Conservation (phyloP, 2,329 filamentous ascomycete species). For the Colletotrichum graminicola region DNA sequence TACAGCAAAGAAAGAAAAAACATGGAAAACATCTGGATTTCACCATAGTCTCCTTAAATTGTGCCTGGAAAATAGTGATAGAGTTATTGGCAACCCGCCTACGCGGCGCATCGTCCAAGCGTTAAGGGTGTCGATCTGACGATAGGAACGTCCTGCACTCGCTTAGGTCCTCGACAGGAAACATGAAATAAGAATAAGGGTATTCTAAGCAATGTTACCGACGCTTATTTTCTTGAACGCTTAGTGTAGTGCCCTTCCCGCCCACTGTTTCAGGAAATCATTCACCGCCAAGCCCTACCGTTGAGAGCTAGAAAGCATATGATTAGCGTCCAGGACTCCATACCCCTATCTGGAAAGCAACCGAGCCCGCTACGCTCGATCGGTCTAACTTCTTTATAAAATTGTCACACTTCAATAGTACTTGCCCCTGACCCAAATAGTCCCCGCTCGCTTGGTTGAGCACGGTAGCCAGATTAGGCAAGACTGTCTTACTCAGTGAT, state of each 20-base stretch:
- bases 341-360: background rate
- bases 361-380: background rate
- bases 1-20: no score
- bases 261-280: slow-evolving; percentile 33
- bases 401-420: background rate
- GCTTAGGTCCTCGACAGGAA: background rate
- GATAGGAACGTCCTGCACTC: slow-evolving; percentile 2
- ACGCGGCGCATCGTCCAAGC: slow-evolving; percentile 16
- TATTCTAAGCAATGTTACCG: background rate
- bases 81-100: slow-evolving; percentile 3
- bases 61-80: background rate
- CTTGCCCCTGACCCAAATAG: slow-evolving; percentile 27
- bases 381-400: background rate
- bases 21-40: background rate
- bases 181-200: background rate
- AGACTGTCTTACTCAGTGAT: background rate
- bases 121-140: slow-evolving; percentile 19
- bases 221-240: background rate
- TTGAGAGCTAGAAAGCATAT: slow-evolving; percentile 8
- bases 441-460: background rate
- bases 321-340: slow-evolving; percentile 22
- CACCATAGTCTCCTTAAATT: background rate
- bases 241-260: background rate
- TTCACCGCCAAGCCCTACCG: slow-evolving; percentile 9
- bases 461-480: slow-evolving; percentile 7